A percentile compares a stretch with the other conserved stretches of the same genome.
Evolutionary conservation across 2,329 filamentous ascomycete genomes (phyloP).

Genomic region (Talaromyces albobiverticillius): DNA sequence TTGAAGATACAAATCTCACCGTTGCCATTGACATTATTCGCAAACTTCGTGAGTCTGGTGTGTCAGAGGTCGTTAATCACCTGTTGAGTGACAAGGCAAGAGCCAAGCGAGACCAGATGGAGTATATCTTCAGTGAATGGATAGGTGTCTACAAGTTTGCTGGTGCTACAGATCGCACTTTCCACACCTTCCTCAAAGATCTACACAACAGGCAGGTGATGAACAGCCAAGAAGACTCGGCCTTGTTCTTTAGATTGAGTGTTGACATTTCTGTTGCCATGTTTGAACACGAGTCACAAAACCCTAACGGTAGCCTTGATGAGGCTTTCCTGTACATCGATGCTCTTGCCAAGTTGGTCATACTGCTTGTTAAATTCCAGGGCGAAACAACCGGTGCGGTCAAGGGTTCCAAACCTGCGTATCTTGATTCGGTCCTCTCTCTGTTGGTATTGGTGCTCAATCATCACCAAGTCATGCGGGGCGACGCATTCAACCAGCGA

Average conservation of each 20-base stretch:
- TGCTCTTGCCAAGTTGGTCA: slow-evolving; percentile 76
- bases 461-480: slow-evolving; percentile 77
- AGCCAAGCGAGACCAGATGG: slow-evolving; percentile 75
- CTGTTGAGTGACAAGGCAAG: slow-evolving; percentile 55
- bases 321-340: slow-evolving; percentile 67
- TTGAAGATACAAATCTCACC: slow-evolving; percentile 65
- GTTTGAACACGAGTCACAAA: slow-evolving; percentile 69
- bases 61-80: slow-evolving; percentile 55
- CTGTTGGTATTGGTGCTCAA: slow-evolving; percentile 79
- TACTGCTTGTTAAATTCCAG: slow-evolving; percentile 71
- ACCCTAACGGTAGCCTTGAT: slow-evolving; percentile 59
- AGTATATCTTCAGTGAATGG: slow-evolving; percentile 97
- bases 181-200: slow-evolving; percentile 77
- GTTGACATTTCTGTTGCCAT: slow-evolving; percentile 75
- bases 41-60: slow-evolving; percentile 56
- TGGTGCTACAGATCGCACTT: slow-evolving; percentile 69
- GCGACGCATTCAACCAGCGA: slow-evolving; percentile 79
- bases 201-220: slow-evolving; percentile 73
- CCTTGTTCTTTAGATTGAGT: slow-evolving; percentile 74
- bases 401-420: slow-evolving; percentile 63
- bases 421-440: slow-evolving; percentile 74
- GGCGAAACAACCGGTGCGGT: slow-evolving; percentile 58
- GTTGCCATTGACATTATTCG: slow-evolving; percentile 69
- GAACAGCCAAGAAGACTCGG: slow-evolving; percentile 70
- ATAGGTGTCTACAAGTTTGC: slow-evolving; percentile 74